Evolutionary conservation across 495 filamentous ascomycete genomes (phyloP), one percentile per base, ranked within the genome.

Genomic region (Chaetomium cochliodes): DNA sequence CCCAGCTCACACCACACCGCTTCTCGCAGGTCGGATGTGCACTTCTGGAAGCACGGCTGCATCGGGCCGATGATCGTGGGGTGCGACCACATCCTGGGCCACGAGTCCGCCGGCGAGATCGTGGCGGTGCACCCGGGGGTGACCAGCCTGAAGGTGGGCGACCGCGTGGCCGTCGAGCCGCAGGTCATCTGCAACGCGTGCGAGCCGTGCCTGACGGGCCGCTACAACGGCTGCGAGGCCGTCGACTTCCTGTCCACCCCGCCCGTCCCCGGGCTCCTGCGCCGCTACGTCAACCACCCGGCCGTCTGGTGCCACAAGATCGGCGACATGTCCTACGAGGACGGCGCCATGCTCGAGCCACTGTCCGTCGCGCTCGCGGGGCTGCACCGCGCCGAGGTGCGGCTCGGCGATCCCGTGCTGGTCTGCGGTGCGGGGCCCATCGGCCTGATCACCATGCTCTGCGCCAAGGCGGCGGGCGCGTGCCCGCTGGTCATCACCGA

Each of bases 221-320:
- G 91, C 62, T 97, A 97, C 81, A 96, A 96, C 76, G 92, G 92
- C 44, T 96, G 92, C 78, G 90, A 92, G 70, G 83, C 80, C 16
- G 90, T 96, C 67, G 80, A 81, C 41, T 97, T 97, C 82, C 83
- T 93, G 25, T 93, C 90, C 30, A 97, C 92, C 2, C 92, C 92
- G 8, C 92, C 92, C 1, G 87, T 96, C 39, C 85, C 92, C 12
- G 92, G 92, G n/a, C 82, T 97, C 64, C 84, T 97, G 67, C 86
- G 92, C 52, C 86, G 92, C 71, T 97, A 97, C 73, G 90, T 96
- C 78, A 96, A 92, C 74, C 92, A 97, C 78, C 90, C 90, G 13
- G 91, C 92, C 13, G 82, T 88, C 49, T 96, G 91, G 91, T 96
- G 92, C 76, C 91, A 96, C 81, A 96, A 96, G 81, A 92, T 96